Evolutionary conservation across 768 basidiomycete genomes (phyloP).

Genomic region (Ramaria sp.): DNA sequence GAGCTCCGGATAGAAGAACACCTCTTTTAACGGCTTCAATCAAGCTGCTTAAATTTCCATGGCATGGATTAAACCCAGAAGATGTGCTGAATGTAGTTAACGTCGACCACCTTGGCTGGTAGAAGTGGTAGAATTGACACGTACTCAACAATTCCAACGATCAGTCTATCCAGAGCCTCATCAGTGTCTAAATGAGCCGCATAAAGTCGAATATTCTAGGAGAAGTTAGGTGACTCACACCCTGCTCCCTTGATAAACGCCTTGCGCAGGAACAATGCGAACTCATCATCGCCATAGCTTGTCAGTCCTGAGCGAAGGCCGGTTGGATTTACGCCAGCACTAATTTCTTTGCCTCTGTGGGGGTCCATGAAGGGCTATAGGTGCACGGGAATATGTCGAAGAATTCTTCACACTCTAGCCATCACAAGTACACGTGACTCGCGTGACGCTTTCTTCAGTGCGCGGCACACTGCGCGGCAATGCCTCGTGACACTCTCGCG

Average conservation of each 20-base stretch:
- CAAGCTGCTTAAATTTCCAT: constrained; percentile 15
- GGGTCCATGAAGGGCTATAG: too few species aligned
- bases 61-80: constrained; percentile 19
- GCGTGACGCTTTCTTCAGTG: too few species aligned
- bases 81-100: constrained; percentile 11
- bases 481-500: too few species aligned
- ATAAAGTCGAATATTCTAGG: not conserved
- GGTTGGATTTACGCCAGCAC: too few species aligned
- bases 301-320: constrained; percentile 13
- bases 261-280: constrained; percentile 19
- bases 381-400: too few species aligned
- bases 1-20: constrained; percentile 15
- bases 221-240: constrained; percentile 3
- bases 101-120: too few species aligned
- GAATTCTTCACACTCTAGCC: too few species aligned
- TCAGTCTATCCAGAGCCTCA: constrained; percentile 18
- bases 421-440: too few species aligned
- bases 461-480: too few species aligned
- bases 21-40: constrained; percentile 18
- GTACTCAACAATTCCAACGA: constrained; percentile 17
- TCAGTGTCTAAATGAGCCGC: constrained; percentile 11
- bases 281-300: constrained; percentile 17
- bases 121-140: not conserved
- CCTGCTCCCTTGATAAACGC: constrained; percentile 21
- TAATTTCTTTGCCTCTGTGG: too few species aligned